Base-by-base conservation (phyloP, 2,329 filamentous ascomycete species). In the Microcyclospora pomicola region DNA sequence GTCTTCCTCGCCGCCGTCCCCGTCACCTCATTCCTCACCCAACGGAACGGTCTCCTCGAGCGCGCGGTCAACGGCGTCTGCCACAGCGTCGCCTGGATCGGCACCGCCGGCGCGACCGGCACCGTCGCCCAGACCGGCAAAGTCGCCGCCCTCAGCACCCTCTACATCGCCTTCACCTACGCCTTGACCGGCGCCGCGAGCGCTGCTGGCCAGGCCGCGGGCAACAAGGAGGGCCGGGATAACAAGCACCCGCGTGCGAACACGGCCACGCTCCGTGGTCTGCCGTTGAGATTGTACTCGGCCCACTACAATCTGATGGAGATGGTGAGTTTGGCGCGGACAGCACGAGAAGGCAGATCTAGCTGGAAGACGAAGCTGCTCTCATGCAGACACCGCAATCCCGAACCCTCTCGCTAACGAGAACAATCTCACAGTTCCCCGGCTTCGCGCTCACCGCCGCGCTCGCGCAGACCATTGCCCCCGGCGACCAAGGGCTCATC, bases 1-100 rank as follows among this genome's bases (percentile, higher is more conserved):
- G 34, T 51, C 33, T 54, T 54, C 49, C 46, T 54, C 43, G 51
- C 51, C 30, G 45, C 46, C 24, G 42, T 54, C 12, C 51, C 51
- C 19, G 36, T 54, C 19, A 53, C 50, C n/a, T 42, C 36, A 42
- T 54, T 45, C 45, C 42, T 54, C 42, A 38, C 51, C 1, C 44
- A 48, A 29, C 45, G 47, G 33, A 44, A 45, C 40, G 42, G 44
- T 38, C 41, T 54, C 19, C 27, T 53, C 37, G 49, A 52, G 34
- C 45, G 47, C 15, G 48, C 45, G 35, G 46, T 54, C 38, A 52
- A 52, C 36, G 49, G 47, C 31, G 42, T 51, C 37, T 38, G 44
- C 37, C 33, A 34, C 44, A 42, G 40, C 24, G 39, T 54, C 12
- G 48, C 41, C 38, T 51, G 42, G 43, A 34, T 53, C 34, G 38